A percentile compares a stretch with the other conserved stretches of the same genome.
Conservation (phyloP, 1,139 yeast genomes). For the Geotrichum fermentans region DNA sequence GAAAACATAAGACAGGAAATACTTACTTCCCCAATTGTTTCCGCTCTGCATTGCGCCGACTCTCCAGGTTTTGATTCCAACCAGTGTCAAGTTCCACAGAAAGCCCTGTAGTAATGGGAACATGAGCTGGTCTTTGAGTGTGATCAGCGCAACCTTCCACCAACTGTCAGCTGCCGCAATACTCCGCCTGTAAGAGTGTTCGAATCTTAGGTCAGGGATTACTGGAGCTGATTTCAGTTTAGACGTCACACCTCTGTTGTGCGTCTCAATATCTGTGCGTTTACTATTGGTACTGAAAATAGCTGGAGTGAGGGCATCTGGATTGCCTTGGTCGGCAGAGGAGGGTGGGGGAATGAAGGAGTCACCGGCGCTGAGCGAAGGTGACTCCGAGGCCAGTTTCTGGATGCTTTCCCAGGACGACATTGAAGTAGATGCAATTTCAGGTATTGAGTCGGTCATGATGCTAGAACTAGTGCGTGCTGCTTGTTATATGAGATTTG, state of each 20-base stretch:
- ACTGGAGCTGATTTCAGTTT: constrained; percentile 18
- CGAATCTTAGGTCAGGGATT: constrained; percentile 37
- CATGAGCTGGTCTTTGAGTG: constrained; percentile 38
- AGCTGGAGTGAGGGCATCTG: not conserved
- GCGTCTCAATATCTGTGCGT: not conserved
- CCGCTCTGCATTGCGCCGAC: constrained; percentile 25
- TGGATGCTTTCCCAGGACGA: constrained; percentile 2
- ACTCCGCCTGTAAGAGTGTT: constrained; percentile 31
- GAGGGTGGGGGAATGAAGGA: not conserved
- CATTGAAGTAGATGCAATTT: not conserved
- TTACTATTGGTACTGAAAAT: not conserved
- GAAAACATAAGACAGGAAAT: too few relatives aligned
- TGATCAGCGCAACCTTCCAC: constrained; percentile 29
- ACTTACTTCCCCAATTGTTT: constrained; percentile 34
- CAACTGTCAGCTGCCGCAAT: constrained; percentile 32
- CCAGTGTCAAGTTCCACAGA: constrained; percentile 42
- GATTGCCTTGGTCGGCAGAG: not conserved
- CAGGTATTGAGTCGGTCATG: not conserved
- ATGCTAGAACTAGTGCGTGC: not conserved
- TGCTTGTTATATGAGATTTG: not conserved
- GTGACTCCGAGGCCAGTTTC: not conserved
- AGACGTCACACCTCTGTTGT: not conserved
- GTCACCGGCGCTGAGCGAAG: not conserved
- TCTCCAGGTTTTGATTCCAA: constrained; percentile 43
- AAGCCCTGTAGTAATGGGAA: constrained; percentile 50